A percentile compares a stretch with the other conserved stretches of the same genome.
phyloP scores from a whole-genome alignment of 2,329 filamentous ascomycete species.

The Alternaria metachromatica region DNA sequence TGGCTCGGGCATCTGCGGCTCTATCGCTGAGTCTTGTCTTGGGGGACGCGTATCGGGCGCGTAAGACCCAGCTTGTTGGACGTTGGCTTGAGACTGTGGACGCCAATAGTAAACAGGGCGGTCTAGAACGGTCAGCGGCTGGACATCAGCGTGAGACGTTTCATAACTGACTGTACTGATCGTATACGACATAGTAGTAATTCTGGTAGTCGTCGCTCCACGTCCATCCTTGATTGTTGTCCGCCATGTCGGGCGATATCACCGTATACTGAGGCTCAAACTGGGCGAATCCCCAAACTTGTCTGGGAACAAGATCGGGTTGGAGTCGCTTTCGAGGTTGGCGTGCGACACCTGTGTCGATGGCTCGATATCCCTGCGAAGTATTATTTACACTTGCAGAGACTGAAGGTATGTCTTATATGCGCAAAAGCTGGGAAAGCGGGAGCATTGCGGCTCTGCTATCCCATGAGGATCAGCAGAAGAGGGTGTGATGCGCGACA shows the following conservation, averaged over 20 bases:
- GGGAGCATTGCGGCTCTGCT: slow-evolving; percentile 1
- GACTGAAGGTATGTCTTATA: background rate
- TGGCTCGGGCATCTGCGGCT: background rate
- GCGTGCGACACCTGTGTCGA: no score
- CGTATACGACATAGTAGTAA: slow-evolving; percentile 9
- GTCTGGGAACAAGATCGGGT: no score
- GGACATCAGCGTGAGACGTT: background rate
- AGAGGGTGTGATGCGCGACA: background rate
- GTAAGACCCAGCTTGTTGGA: no score
- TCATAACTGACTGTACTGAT: background rate
- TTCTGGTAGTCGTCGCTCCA: slow-evolving; percentile 7
- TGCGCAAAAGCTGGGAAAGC: background rate
- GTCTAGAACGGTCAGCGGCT: background rate
- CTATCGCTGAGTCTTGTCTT: background rate
- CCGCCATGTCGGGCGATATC: no score
- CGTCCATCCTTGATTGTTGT: background rate
- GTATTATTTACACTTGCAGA: background rate
- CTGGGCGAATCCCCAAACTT: no score
- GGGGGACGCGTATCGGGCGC: background rate
- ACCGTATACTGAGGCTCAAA: no score
- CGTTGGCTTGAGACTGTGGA: background rate
- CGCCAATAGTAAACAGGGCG: background rate
- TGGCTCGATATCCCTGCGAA: no score
- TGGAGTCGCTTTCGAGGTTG: no score
- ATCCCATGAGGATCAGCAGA: background rate